Base-by-base conservation (phyloP, 768 basidiomycete genomes). In the Amanita exitialis region DNA sequence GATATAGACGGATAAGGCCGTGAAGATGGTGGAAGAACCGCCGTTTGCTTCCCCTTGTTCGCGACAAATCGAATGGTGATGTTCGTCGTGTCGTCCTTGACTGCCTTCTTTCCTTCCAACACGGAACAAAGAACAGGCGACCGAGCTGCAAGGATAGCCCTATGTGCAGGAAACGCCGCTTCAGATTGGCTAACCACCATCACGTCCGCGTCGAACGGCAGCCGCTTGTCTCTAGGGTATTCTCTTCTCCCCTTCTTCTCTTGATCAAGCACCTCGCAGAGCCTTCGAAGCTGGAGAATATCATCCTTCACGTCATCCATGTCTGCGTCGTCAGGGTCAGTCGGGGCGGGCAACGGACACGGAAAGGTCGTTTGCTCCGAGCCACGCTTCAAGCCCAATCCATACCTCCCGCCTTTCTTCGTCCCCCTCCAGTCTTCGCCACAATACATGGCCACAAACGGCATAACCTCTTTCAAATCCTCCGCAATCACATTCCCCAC, bases 391-490 rank as follows among this genome's bases (percentile, higher is more conserved):
- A 49, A 32, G 37, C 27, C 46, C 37, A 51, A n/a, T 23, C 35
- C 50, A 30, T 35, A 37, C 46, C 51, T 23, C 23, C 51, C 47
- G 23, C 51, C 32, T 30, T 46, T 35, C 45, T 38, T 49, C 36
- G 39, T 39, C 38, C 44, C 43, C 43, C 44, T 23, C 43, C 36
- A 53, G 20, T 38, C 47, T 13, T 32, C 30, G 27, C 27, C 27
- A 34, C 48, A 52, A 51, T 61, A 61, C 25, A 59, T 63, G 37
- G 21, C 53, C 57, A 74, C 56, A 56, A 82, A 92, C 0, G 93
- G 91, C 52, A 80, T 76, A 6, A 92, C 67, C 0, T 63, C 59
- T 3, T 75, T 74, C 45, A 96, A 56, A 61, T 96, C 89, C 42
- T 83, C 75, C 15, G 75, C 69, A 18, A 95, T 67, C 3, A 63